Percentiles rank a stretch among this genome's conserved stretches.
Evolutionary conservation across 73 alveolate species (phyloP).

Genomic region (Halteria grandinella): DNA sequence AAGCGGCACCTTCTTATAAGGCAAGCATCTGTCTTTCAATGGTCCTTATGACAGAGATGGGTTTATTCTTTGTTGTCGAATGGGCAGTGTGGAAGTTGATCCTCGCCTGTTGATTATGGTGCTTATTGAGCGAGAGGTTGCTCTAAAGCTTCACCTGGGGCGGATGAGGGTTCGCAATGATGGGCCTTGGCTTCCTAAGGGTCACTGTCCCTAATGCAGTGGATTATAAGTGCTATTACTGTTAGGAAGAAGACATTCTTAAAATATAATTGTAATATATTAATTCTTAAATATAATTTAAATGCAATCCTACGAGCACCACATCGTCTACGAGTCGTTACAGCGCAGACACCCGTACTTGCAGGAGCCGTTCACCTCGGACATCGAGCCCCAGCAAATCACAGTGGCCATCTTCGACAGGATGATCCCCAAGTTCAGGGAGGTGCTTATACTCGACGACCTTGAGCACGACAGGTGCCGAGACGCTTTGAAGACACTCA

Average conservation of each 20-base stretch:
- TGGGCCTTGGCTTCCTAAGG: not conserved
- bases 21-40: too few species aligned
- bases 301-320: slow-evolving; percentile 87
- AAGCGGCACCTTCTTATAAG: too few species aligned
- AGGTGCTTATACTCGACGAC: slow-evolving; percentile 64
- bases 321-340: slow-evolving; percentile 82
- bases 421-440: slow-evolving; percentile 86
- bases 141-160: too few species aligned
- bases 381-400: slow-evolving; percentile 85
- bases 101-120: too few species aligned
- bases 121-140: too few species aligned
- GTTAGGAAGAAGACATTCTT: not conserved
- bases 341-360: slow-evolving; percentile 88
- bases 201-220: slow-evolving; percentile 8
- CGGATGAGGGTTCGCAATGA: too few species aligned
- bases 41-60: not conserved
- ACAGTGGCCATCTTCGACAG: slow-evolving; percentile 88
- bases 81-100: slow-evolving; percentile 34
- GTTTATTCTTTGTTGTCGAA: slow-evolving; percentile 9
- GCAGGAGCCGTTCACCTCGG: slow-evolving; percentile 82
- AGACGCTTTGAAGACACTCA: slow-evolving; percentile 90
- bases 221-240: slow-evolving; percentile 36
- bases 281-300: slow-evolving; percentile 48
- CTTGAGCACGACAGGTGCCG: slow-evolving; percentile 72
- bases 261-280: slow-evolving; percentile 5